These are phyloP conservation scores for Pseudopithomyces maydicus DNA, from an alignment of 2,329 filamentous ascomycete genomes.

Conservation along the genomic window DNA sequence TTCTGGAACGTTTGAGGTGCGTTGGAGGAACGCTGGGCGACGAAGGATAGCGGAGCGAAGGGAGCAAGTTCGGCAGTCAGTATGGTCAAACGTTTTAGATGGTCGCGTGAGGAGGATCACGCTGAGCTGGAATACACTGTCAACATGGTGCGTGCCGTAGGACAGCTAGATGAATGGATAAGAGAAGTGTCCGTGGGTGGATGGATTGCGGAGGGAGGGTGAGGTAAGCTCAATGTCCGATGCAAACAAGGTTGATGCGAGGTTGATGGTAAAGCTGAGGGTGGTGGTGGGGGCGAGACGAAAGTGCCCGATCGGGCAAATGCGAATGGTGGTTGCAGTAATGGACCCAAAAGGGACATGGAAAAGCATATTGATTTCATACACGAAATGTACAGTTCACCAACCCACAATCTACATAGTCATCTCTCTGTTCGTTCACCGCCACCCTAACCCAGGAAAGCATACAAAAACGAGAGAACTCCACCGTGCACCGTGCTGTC, in stretches of 20 bases:
- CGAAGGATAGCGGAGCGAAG: no score
- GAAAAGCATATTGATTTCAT: background rate
- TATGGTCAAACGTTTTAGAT: background rate
- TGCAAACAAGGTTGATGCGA: background rate
- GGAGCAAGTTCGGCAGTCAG: background rate
- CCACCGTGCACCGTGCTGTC: conserved; percentile 9
- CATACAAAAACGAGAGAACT: conserved; percentile 3
- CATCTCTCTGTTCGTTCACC: background rate
- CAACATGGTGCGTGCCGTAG: no score
- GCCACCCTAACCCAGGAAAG: background rate
- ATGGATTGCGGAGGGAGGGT: background rate
- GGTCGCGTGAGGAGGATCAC: background rate
- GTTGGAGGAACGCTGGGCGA: no score
- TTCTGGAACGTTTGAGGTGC: background rate
- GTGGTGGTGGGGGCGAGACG: background rate
- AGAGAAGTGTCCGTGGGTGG: background rate
- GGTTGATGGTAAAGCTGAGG: background rate
- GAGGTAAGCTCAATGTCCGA: background rate
- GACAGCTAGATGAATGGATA: background rate
- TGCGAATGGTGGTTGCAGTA: no score
- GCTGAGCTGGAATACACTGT: background rate
- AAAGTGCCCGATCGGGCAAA: no score
- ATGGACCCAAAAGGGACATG: background rate
- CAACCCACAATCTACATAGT: conserved; percentile 10
- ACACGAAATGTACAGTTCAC: conserved; percentile 13